Conservation (phyloP, 768 basidiomycete genomes). For the Psilocybe cyanescens region DNA sequence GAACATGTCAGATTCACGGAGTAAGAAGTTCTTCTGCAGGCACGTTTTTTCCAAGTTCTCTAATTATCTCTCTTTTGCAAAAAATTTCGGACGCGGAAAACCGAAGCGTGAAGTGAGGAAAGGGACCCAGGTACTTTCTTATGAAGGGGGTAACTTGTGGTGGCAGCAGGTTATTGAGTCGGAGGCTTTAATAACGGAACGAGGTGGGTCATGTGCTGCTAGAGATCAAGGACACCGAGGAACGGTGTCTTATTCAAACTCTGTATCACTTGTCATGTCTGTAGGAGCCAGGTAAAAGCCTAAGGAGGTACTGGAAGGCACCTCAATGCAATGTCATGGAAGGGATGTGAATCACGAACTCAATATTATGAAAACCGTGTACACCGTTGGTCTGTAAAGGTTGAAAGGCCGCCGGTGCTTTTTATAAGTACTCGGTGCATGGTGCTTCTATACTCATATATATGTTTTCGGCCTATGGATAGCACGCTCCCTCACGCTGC, state of each 20-base stretch:
- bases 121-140: conserved; percentile 7
- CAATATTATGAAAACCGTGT: not conserved
- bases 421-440: not conserved
- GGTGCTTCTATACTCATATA: not conserved
- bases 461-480: not conserved
- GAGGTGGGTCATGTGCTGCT: conserved; percentile 8
- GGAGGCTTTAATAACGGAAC: not conserved
- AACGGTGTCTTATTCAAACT: not conserved
- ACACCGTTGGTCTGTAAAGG: not conserved
- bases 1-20: no score
- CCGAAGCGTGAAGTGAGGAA: not conserved
- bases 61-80: not conserved
- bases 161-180: not conserved
- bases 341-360: not conserved
- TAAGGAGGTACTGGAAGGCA: not conserved
- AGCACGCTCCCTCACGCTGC: not conserved
- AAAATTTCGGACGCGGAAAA: conserved; percentile 1
- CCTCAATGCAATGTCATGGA: not conserved
- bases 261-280: not conserved
- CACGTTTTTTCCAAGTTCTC: not conserved
- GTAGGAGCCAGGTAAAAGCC: not conserved
- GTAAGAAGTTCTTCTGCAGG: no score
- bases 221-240: not conserved
- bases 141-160: not conserved
- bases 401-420: not conserved